Evolutionary conservation across 139 green algal genomes (phyloP).

Genomic region (Coelastrella sp.): DNA sequence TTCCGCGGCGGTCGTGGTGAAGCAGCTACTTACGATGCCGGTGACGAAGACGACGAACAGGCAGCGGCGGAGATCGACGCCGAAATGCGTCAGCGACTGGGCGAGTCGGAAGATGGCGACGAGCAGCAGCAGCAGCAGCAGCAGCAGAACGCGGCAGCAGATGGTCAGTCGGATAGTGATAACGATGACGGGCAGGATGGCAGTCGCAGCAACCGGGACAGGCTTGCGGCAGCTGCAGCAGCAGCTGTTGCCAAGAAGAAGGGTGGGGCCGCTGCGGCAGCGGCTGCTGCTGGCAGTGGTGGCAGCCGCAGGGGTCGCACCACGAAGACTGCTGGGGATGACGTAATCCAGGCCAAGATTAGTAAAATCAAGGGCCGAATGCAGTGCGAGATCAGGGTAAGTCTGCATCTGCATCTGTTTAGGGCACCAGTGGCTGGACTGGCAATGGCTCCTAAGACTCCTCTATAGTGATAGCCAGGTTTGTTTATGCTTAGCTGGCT

Average conservation of each 20-base stretch:
- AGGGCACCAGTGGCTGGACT: too few species aligned
- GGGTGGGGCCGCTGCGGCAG: neutral
- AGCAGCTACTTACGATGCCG: constrained; percentile 80
- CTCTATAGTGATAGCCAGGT: too few species aligned
- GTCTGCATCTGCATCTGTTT: neutral
- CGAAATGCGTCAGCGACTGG: constrained; percentile 47
- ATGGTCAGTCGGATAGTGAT: neutral
- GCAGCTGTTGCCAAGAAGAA: constrained; percentile 23
- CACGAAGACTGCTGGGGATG: constrained; percentile 19
- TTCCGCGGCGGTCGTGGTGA: constrained; percentile 75
- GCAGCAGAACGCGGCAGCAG: neutral
- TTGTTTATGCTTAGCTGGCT: too few species aligned
- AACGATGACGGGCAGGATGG: neutral
- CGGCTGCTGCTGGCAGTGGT: neutral
- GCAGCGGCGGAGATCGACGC: constrained; percentile 59
- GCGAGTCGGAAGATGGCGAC: constrained; percentile 54
- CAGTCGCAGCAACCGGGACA: neutral
- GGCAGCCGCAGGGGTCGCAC: neutral
- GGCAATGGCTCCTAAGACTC: too few species aligned
- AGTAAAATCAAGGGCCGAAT: neutral
- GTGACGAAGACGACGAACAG: constrained; percentile 83
- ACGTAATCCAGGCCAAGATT: neutral
- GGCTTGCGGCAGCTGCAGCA: neutral
- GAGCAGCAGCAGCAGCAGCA: neutral
- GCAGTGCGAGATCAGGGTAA: constrained; percentile 20